These are phyloP conservation scores for Cocos nucifera DNA, from an alignment of 176 grass and related monocot genomes.

Conservation along the genomic window DNA sequence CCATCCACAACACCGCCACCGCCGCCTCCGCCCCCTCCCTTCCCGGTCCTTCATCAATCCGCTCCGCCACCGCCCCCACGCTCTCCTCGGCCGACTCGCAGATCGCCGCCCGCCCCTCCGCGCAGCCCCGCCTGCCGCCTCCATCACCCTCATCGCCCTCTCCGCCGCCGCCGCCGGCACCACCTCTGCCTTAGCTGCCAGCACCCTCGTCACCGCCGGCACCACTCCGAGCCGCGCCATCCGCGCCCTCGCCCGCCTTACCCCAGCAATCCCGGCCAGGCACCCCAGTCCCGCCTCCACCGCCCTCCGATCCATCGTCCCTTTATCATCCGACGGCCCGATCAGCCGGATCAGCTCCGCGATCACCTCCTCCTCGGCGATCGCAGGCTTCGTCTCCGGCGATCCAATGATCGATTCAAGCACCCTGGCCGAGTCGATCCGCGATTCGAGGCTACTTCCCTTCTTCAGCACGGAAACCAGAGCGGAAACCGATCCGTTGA, in stretches of 20 bases:
- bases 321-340: slow-evolving; percentile 45
- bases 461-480: slow-evolving; percentile 39
- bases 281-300: slow-evolving; percentile 36
- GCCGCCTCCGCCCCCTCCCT: slow-evolving; percentile 62
- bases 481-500: slow-evolving; percentile 21
- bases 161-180: slow-evolving; percentile 5
- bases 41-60: slow-evolving; percentile 74
- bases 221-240: slow-evolving; percentile 51
- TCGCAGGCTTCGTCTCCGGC: slow-evolving; percentile 9
- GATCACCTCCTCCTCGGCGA: slow-evolving; percentile 23
- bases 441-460: slow-evolving; percentile 29
- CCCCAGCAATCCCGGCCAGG: slow-evolving; percentile 25
- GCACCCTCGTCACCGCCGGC: slow-evolving; percentile 28
- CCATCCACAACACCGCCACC: slow-evolving; percentile 68
- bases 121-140: slow-evolving; percentile 48
- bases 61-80: slow-evolving; percentile 30
- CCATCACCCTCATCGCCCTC: slow-evolving; percentile 42
- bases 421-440: slow-evolving; percentile 49
- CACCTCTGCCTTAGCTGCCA: slow-evolving; percentile 9
- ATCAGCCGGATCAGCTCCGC: slow-evolving; percentile 52
- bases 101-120: slow-evolving; percentile 72
- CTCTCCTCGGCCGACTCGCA: slow-evolving; percentile 48
- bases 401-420: slow-evolving; percentile 32
- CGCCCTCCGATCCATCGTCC: slow-evolving; percentile 28
- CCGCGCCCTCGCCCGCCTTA: slow-evolving; percentile 24